Evolutionary conservation across 2,329 filamentous ascomycete species (phyloP).

Genomic region (Aureobasidium sp.): DNA sequence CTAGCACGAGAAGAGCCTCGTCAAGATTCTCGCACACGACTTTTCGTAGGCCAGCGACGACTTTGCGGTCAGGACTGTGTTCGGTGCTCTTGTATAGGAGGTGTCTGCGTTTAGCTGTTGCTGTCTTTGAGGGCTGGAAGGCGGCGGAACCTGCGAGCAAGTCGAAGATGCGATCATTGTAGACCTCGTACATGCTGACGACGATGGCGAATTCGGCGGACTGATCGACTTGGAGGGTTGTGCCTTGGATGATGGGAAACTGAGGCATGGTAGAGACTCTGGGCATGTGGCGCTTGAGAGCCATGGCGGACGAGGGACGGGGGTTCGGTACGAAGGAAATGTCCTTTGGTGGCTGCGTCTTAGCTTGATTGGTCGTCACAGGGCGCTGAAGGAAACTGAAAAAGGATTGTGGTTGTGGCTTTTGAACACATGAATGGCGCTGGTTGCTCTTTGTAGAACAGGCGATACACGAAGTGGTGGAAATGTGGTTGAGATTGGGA

Average conservation of each 20-base stretch:
- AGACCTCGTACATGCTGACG: constrained; percentile 99
- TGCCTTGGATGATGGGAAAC: constrained; percentile 76
- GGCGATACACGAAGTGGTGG: constrained; percentile 10
- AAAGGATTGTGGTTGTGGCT: constrained; percentile 6
- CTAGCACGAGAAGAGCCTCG: constrained; percentile 90
- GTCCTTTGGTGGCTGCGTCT: constrained; percentile 23
- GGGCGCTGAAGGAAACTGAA: constrained; percentile 20
- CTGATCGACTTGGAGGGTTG: constrained; percentile 72
- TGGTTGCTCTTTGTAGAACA: not conserved
- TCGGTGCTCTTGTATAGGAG: constrained; percentile 95
- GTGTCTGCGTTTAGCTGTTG: constrained; percentile 69
- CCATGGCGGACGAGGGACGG: constrained; percentile 27
- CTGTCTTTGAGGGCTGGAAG: constrained; percentile 52
- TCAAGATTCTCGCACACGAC: constrained; percentile 84
- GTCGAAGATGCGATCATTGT: constrained; percentile 98
- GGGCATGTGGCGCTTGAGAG: constrained; percentile 66
- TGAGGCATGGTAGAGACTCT: constrained; percentile 78
- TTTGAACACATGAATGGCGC: not conserved
- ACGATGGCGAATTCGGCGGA: constrained; percentile 87
- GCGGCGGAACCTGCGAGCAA: constrained; percentile 74
- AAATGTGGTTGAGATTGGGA: constrained; percentile 10
- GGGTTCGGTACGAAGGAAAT: constrained; percentile 42
- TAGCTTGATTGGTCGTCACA: constrained; percentile 14
- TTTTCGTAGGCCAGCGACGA: constrained; percentile 93
- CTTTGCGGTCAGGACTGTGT: constrained; percentile 87